These are phyloP conservation scores for Pichia exigua DNA, from an alignment of 805 yeast species.

Conservation along the genomic window DNA sequence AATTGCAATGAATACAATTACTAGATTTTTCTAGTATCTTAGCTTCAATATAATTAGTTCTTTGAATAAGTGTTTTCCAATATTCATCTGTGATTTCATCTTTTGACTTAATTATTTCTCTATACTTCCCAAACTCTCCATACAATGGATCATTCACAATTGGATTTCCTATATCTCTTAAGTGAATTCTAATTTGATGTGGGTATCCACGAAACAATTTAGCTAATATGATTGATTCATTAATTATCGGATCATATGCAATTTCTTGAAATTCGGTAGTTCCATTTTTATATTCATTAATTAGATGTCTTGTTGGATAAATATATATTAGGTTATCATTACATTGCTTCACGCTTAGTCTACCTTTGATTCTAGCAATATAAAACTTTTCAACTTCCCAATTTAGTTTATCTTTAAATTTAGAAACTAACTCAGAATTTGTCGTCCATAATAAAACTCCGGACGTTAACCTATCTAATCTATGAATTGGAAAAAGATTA, in stretches of 20 bases:
- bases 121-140: slow-evolving; percentile 11
- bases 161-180: slow-evolving; percentile 36
- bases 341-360: slow-evolving; percentile 30
- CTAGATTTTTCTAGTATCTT: slow-evolving; percentile 13
- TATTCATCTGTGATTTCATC: slow-evolving; percentile 5
- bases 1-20: slow-evolving; percentile 28
- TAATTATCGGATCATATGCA: slow-evolving; percentile 20
- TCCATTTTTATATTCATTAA: slow-evolving; percentile 14
- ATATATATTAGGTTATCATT: slow-evolving; percentile 30
- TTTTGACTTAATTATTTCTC: slow-evolving; percentile 4
- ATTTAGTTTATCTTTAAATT: slow-evolving; percentile 15
- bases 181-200: slow-evolving; percentile 50
- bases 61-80: slow-evolving; percentile 8
- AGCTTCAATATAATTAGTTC: slow-evolving; percentile 11
- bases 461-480: slow-evolving; percentile 45
- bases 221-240: slow-evolving; percentile 37
- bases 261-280: slow-evolving; percentile 16
- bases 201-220: slow-evolving; percentile 41
- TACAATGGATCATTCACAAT: slow-evolving; percentile 28
- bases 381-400: slow-evolving; percentile 30
- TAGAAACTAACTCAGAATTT: slow-evolving; percentile 22
- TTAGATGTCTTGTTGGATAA: slow-evolving; percentile 20
- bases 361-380: slow-evolving; percentile 34
- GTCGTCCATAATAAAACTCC: slow-evolving; percentile 42
- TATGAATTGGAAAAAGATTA: slow-evolving; percentile 32